Evolutionary conservation across 768 basidiomycete genomes (phyloP).

Genomic region (Hemileccinum impolitum): DNA sequence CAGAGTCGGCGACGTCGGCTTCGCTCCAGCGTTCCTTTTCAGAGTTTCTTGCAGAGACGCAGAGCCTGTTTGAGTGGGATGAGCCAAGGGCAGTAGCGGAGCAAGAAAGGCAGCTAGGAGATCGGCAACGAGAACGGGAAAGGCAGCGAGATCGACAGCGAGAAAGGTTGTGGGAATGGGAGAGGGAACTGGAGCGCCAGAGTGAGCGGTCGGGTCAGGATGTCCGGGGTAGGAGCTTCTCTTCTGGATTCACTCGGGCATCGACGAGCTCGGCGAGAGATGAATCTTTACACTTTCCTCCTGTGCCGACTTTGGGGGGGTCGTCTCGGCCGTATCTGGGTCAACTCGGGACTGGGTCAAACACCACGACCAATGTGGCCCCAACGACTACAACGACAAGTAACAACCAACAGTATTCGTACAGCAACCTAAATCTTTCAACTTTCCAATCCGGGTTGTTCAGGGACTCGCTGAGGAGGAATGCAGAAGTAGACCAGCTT

Average conservation of each 20-base stretch:
- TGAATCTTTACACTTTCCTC: slow-evolving; percentile 4
- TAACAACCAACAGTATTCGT: slow-evolving; percentile 23
- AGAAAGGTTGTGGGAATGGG: slow-evolving; percentile 20
- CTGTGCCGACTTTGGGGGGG: not conserved
- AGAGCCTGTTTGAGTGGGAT: slow-evolving; percentile 19
- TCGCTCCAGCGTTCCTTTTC: slow-evolving; percentile 22
- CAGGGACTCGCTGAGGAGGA: slow-evolving; percentile 31
- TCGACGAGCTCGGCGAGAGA: slow-evolving; percentile 21
- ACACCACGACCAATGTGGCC: not conserved
- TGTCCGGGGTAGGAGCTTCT: slow-evolving; percentile 13
- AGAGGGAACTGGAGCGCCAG: slow-evolving; percentile 16
- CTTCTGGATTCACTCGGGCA: slow-evolving; percentile 10
- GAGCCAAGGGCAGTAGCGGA: slow-evolving; percentile 4
- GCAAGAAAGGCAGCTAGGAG: slow-evolving; percentile 6
- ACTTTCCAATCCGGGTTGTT: slow-evolving; percentile 32
- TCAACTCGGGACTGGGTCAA: slow-evolving; percentile 7
- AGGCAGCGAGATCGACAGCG: slow-evolving; percentile 13
- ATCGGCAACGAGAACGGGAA: slow-evolving; percentile 7
- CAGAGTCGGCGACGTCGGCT: slow-evolving; percentile 6
- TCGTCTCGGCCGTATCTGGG: slow-evolving; percentile 5
- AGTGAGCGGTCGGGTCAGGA: slow-evolving; percentile 16
- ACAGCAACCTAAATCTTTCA: slow-evolving; percentile 29
- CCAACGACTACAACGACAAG: slow-evolving; percentile 4
- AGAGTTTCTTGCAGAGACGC: slow-evolving; percentile 19
- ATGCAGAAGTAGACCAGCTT: slow-evolving; percentile 20